These are phyloP conservation scores for Solanum lycopersicoides DNA, from an alignment of 257 asterid species.

Conservation along the genomic window DNA sequence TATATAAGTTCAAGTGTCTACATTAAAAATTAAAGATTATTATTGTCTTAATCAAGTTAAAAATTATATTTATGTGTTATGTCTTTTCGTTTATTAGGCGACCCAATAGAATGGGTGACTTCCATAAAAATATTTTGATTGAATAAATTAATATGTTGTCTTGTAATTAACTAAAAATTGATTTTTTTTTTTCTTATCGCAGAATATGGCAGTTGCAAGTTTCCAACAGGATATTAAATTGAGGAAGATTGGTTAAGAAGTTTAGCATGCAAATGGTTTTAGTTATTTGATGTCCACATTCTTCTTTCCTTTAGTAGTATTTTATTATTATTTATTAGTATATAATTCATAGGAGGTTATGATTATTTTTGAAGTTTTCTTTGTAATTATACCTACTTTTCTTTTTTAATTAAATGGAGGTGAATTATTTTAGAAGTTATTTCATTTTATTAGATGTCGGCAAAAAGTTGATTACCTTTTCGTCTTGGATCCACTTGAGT, in stretches of 20 bases:
- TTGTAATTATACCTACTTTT: background rate
- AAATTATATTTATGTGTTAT: too few relatives aligned
- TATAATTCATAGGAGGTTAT: background rate
- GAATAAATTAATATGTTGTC: too few relatives aligned
- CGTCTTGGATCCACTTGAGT: background rate
- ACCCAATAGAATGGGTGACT: too few relatives aligned
- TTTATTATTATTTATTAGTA: background rate
- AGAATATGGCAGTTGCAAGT: constrained; percentile 49
- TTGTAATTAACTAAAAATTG: background rate
- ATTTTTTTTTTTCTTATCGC: constrained; percentile 5
- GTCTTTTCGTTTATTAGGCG: too few relatives aligned
- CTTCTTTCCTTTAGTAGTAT: background rate
- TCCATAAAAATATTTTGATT: too few relatives aligned
- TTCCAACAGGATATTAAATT: constrained; percentile 29
- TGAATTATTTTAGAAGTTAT: background rate
- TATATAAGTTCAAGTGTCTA: too few relatives aligned
- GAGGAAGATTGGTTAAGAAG: background rate
- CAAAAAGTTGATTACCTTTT: background rate
- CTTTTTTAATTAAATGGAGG: background rate
- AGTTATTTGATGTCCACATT: background rate
- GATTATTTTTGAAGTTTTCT: background rate
- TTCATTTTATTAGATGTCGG: background rate
- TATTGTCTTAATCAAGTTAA: too few relatives aligned
- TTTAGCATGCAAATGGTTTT: background rate
- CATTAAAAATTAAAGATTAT: too few relatives aligned